Evolutionary conservation across 2,329 filamentous ascomycete genomes (phyloP).

Genomic region (Coniochaeta sp.): DNA sequence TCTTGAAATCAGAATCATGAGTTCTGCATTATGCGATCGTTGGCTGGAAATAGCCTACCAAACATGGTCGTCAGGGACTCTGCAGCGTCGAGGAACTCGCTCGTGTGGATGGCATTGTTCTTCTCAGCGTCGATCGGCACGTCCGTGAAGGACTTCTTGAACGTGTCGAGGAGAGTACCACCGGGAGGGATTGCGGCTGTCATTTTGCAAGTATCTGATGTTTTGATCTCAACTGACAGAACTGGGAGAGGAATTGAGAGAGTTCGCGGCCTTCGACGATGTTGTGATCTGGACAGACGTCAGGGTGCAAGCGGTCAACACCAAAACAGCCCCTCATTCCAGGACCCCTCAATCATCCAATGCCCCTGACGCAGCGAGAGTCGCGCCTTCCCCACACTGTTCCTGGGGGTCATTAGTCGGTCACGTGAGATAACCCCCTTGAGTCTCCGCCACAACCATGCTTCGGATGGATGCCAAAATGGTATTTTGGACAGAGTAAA

Average conservation of each 20-base stretch:
- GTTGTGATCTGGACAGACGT: not conserved
- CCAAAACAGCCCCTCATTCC: not conserved
- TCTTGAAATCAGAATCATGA: not conserved
- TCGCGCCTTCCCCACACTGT: not conserved
- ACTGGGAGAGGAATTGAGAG: not conserved
- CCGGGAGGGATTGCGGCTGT: slow-evolving; percentile 49
- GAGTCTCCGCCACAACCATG: too few species aligned
- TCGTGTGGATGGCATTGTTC: slow-evolving; percentile 71
- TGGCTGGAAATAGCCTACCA: slow-evolving; percentile 41
- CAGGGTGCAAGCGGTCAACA: not conserved
- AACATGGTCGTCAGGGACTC: slow-evolving; percentile 85
- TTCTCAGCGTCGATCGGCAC: slow-evolving; percentile 69
- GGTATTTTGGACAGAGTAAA: too few species aligned
- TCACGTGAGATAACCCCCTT: not conserved
- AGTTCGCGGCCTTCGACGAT: not conserved
- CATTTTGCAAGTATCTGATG: slow-evolving; percentile 31
- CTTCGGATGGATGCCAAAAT: too few species aligned
- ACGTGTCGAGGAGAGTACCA: slow-evolving; percentile 77
- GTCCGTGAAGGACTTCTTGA: slow-evolving; percentile 76
- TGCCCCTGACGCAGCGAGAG: not conserved
- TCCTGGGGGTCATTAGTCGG: not conserved
- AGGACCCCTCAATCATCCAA: not conserved
- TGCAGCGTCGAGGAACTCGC: slow-evolving; percentile 83
- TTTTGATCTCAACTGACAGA: not conserved
- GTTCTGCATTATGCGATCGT: not conserved